Conservation (phyloP, 2,329 filamentous ascomycete species). For the Pseudogymnoascus sp. region DNA sequence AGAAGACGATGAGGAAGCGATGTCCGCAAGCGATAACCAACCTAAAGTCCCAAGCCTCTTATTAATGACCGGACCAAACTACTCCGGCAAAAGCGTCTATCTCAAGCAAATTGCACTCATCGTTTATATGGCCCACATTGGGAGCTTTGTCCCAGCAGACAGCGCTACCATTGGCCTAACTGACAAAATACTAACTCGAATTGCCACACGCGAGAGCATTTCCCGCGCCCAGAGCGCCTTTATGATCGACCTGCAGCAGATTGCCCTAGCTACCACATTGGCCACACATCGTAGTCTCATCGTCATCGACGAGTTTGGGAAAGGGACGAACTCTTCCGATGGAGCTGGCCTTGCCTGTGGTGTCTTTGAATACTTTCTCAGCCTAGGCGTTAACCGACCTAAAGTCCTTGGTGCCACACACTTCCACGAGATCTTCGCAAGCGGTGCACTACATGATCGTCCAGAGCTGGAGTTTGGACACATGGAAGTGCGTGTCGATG, state of each 20-base stretch:
- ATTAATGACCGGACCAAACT: slow-evolving; percentile 86
- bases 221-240: slow-evolving; percentile 53
- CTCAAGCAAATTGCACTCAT: slow-evolving; percentile 88
- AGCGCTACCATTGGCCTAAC: slow-evolving; percentile 73
- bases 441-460: slow-evolving; percentile 43
- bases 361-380: slow-evolving; percentile 47
- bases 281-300: slow-evolving; percentile 70
- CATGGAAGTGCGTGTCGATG: slow-evolving; percentile 61
- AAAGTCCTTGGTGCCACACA: slow-evolving; percentile 55
- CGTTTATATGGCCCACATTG: slow-evolving; percentile 85
- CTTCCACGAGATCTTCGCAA: slow-evolving; percentile 65
- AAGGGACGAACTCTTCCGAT: slow-evolving; percentile 50
- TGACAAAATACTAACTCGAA: slow-evolving; percentile 83
- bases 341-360: slow-evolving; percentile 51
- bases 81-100: slow-evolving; percentile 93
- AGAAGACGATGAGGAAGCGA: slow-evolving; percentile 11
- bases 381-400: slow-evolving; percentile 37
- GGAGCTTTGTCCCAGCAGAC: slow-evolving; percentile 81
- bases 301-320: slow-evolving; percentile 86
- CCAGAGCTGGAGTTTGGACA: slow-evolving; percentile 51
- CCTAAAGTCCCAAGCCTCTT: slow-evolving; percentile 53
- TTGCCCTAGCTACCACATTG: slow-evolving; percentile 65
- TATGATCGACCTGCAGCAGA: slow-evolving; percentile 76
- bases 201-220: slow-evolving; percentile 62
- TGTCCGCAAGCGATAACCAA: neutral